Base-by-base conservation (phyloP, 2,329 filamentous ascomycete genomes). In the Colletotrichum limetticola region DNA sequence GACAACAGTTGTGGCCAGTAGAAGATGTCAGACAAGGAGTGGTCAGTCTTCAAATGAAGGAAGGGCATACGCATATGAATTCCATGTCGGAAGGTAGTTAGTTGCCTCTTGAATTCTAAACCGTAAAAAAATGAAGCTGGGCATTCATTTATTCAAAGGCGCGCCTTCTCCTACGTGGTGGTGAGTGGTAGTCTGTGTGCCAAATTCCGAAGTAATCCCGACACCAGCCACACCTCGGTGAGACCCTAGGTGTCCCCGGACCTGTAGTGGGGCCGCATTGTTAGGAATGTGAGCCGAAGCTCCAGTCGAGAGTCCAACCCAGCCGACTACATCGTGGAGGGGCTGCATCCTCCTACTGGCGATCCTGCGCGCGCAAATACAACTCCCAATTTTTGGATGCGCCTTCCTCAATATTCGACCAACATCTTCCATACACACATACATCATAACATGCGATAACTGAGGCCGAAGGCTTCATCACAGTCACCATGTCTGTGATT, bases 401-500 rank as follows among this genome's bases (percentile, higher is more conserved):
- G n/a, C 26, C 32, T 49, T 52, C 61, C 22, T 12, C 35, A 24
- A 49, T n/a, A 14, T 28, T 28, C 32, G 28, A 16, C 7, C 37
- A n/a, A 49, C 19, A 49, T 49, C 19, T 49, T n/a, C 19, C 8
- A 22, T 24, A 28, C 26, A 26, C 37, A 28, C 32, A 63, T 16
- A 32, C 52, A 16, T 12, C 46, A 53, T 75, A 75, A 63, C 65
- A 75, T 75, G 74, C 72, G 58, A 74, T 74, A 72, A 55, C 16
- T 22, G 60, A 55, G 68, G 64, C 22, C 24, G 37, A 59, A 64
- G 67, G 61, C 71, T 68, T 57, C 28, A 62, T 16, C 30, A 35
- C 42, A 70, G 60, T 59, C 61, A 77, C 37, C 56, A 91, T 91
- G 89, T 91, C 89, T 78, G 89, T 91, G 77, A 91, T 91, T 83